These are phyloP conservation scores for Teunomyces tritomae DNA, from an alignment of 805 yeast genomes.

Conservation along the genomic window DNA sequence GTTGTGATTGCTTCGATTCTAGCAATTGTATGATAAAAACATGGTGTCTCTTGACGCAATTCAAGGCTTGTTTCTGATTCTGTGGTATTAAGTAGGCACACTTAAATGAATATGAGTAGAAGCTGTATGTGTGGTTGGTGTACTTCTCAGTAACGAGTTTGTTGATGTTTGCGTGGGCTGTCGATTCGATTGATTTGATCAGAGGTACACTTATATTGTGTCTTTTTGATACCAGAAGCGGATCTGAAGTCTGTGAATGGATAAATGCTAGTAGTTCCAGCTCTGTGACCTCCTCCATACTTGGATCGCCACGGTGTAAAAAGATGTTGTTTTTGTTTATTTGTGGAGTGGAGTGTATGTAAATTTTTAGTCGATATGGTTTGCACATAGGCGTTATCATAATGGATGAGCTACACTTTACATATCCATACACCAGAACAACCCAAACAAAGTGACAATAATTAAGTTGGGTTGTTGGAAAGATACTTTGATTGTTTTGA, in stretches of 20 bases:
- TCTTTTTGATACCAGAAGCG: slow-evolving; percentile 9
- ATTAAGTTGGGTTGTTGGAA: not conserved
- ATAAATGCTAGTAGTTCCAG: slow-evolving; percentile 8
- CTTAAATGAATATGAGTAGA: slow-evolving; percentile 14
- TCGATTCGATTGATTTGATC: slow-evolving; percentile 8
- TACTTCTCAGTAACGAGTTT: not conserved
- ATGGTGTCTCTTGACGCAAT: slow-evolving; percentile 25
- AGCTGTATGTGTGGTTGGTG: slow-evolving; percentile 4
- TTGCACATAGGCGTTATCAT: not conserved
- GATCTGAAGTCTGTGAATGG: slow-evolving; percentile 3
- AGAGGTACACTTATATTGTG: slow-evolving; percentile 9
- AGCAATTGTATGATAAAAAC: slow-evolving; percentile 23
- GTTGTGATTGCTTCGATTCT: slow-evolving; percentile 12
- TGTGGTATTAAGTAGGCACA: slow-evolving; percentile 15
- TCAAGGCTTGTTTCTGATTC: slow-evolving; percentile 5
- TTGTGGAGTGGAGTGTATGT: slow-evolving; percentile 3
- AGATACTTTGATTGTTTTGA: not conserved
- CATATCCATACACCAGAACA: too few relatives aligned
- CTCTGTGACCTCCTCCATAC: slow-evolving; percentile 2
- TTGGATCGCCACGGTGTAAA: not conserved
- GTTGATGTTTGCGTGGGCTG: slow-evolving; percentile 7
- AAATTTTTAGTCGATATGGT: not conserved
- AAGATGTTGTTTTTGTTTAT: not conserved
- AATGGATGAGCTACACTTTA: not conserved
- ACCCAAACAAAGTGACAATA: too few relatives aligned